Base-by-base conservation (phyloP, 176 grass and related monocot species). In the Triticum timopheevii region DNA sequence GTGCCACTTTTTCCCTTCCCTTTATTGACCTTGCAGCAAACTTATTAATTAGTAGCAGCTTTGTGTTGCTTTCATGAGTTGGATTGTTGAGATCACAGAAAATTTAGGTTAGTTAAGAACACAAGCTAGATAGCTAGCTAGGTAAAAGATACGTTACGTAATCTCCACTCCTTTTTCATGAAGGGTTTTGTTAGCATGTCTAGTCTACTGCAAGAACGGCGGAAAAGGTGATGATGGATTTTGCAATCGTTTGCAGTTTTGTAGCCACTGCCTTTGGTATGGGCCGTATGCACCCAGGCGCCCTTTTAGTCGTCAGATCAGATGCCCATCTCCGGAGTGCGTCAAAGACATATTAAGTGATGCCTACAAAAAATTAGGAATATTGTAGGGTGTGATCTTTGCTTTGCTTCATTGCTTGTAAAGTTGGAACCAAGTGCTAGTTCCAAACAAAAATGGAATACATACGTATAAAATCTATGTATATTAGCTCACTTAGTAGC, bases 211-310 rank as follows among this genome's bases (percentile, higher is more conserved):
- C 62, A 6, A 36, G 79, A 83, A 19, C 63, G 86, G 36, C 50
- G 25, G 73, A 25, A 83, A 87, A 88, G 49, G 56, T 62, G 80
- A 50, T 33, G 20, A 30, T 19, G 72, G 72, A 50, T 75, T 50
- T 74, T 74, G 40, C 23, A 74, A 27, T 16, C 7, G 3, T 68
- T 75, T 24, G 19, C 0, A 59, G 34, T 61, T 70, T 61, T 83
- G 73, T 71, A 88, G 73, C 64, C 72, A 78, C 80, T 83, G 69
- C 20, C 73, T 78, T 83, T 78, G 44, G 25, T 69, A 83, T 82
- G 78, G 23, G 22, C n/a, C 24, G 20, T 13, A 33, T 42, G 78
- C 56, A 50, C 61, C 58, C 2, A 74, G 13, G 27, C 20, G 24
- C 36, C 70, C 49, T 61, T 86, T 79, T 86, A 36, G 61, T 36